A percentile compares a stretch with the other conserved stretches of the same genome.
phyloP scores from a whole-genome alignment of 352 stramenopile genomes.

The Globisporangium yorkense region DNA sequence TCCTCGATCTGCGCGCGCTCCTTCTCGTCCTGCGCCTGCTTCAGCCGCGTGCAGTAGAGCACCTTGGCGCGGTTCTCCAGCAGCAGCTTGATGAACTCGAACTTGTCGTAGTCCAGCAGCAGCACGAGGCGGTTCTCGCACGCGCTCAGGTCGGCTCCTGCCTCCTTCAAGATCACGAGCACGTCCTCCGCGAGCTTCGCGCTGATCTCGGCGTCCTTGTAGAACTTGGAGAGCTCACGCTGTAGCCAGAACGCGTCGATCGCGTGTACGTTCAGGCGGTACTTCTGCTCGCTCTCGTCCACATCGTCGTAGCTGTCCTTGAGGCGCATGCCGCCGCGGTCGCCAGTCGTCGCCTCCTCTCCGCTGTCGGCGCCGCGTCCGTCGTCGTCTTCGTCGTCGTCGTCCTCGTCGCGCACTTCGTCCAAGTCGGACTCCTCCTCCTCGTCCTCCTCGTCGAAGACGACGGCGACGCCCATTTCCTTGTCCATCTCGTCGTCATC shows the following conservation, averaged over 20 bases:
- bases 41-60: constrained; percentile 95
- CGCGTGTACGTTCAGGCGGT: constrained; percentile 90
- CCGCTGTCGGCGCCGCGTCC: constrained; percentile 17
- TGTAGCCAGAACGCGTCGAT: constrained; percentile 99
- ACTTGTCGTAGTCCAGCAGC: constrained; percentile 98
- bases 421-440: constrained; percentile 92
- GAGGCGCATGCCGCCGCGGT: constrained; percentile 52
- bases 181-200: constrained; percentile 92
- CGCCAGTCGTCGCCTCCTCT: constrained; percentile 2
- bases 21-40: constrained; percentile 93
- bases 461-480: constrained; percentile 97
- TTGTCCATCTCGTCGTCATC: constrained; percentile 89
- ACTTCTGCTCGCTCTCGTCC: constrained; percentile 55
- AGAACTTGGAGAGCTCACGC: constrained; percentile 93
- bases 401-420: constrained; percentile 72
- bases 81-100: constrained; percentile 98
- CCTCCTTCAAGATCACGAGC: constrained; percentile 57
- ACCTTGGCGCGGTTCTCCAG: constrained; percentile 95
- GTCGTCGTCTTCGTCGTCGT: constrained; percentile 48
- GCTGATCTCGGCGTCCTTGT: constrained; percentile 93
- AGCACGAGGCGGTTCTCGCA: constrained; percentile 98
- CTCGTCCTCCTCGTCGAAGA: constrained; percentile 98
- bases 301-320: constrained; percentile 68
- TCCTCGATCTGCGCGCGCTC: constrained; percentile 89
- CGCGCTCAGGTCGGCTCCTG: constrained; percentile 60